A percentile compares a stretch with the other conserved stretches of the same genome.
These are phyloP conservation scores for Fraxinus quadrangulata DNA, from an alignment of 257 asterid species.

Conservation along the genomic window DNA sequence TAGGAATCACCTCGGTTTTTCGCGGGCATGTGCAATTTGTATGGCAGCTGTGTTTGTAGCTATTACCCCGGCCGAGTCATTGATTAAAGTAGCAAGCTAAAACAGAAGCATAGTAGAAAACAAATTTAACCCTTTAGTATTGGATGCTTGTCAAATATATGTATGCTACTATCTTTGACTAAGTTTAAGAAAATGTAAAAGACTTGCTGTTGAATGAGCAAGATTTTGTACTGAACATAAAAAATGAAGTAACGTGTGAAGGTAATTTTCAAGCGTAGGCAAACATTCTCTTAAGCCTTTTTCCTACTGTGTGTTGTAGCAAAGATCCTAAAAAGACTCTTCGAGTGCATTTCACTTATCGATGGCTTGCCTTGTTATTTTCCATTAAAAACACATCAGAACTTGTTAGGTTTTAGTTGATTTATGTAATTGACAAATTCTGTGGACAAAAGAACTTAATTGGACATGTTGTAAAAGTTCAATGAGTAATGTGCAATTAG, in stretches of 20 bases:
- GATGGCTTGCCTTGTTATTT: not conserved
- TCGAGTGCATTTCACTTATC: not conserved
- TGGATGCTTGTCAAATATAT: not conserved
- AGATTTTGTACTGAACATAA: not conserved
- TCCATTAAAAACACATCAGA: not conserved
- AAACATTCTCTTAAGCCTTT: not conserved
- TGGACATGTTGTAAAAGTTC: no score
- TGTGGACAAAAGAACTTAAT: no score
- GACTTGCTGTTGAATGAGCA: not conserved
- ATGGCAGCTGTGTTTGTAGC: conserved; percentile 82
- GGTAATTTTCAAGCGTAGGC: not conserved
- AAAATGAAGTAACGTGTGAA: not conserved
- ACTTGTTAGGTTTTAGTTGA: no score
- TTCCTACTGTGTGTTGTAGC: no score
- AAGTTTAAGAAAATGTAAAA: not conserved
- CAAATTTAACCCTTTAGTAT: not conserved
- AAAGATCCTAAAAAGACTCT: not conserved
- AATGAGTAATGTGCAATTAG: no score
- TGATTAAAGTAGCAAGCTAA: conserved; percentile 81
- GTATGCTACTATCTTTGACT: not conserved
- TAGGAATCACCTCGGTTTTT: conserved; percentile 73
- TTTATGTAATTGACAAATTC: no score
- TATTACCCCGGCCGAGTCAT: conserved; percentile 84
- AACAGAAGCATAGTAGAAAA: conserved; percentile 14
- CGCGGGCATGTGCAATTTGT: conserved; percentile 76